A percentile compares a stretch with the other conserved stretches of the same genome.
Conservation (phyloP, 2,329 filamentous ascomycete genomes). For the Sarocladium brachiariae region DNA sequence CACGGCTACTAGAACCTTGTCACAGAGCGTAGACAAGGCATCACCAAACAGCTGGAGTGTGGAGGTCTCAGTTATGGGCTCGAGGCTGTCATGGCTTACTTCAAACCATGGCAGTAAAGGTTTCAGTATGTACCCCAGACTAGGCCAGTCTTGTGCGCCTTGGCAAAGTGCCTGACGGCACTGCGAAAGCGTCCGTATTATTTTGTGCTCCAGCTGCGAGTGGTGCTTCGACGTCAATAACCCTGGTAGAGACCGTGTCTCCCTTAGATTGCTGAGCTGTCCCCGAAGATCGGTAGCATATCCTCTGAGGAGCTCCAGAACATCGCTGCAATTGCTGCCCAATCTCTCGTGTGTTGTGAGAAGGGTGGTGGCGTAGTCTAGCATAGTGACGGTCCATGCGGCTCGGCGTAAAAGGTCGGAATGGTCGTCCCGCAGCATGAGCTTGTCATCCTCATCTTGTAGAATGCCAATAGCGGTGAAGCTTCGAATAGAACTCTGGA, state of each 20-base stretch:
- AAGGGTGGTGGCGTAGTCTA: constrained; percentile 55
- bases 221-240: not conserved
- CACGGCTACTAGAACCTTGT: constrained; percentile 71
- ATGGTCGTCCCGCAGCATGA: constrained; percentile 15
- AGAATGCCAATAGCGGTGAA: constrained; percentile 28
- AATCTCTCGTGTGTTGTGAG: constrained; percentile 30
- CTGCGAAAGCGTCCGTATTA: not conserved
- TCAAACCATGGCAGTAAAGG: constrained; percentile 62
- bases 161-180: not conserved
- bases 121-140: constrained; percentile 56
- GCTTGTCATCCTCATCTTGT: constrained; percentile 15
- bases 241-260: not conserved
- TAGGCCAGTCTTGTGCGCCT: constrained; percentile 34
- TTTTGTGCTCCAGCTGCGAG: not conserved
- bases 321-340: not conserved
- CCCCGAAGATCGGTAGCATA: not conserved
- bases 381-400: constrained; percentile 62
- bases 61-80: constrained; percentile 10
- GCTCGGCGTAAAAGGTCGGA: constrained; percentile 22
- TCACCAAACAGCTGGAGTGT: constrained; percentile 43
- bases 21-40: constrained; percentile 57
- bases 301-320: not conserved
- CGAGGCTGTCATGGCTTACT: constrained; percentile 16
- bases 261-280: not conserved
- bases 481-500: constrained; percentile 31